Evolutionary conservation across 2,329 filamentous ascomycete genomes (phyloP).

Genomic region (Fusarium vanettenii): DNA sequence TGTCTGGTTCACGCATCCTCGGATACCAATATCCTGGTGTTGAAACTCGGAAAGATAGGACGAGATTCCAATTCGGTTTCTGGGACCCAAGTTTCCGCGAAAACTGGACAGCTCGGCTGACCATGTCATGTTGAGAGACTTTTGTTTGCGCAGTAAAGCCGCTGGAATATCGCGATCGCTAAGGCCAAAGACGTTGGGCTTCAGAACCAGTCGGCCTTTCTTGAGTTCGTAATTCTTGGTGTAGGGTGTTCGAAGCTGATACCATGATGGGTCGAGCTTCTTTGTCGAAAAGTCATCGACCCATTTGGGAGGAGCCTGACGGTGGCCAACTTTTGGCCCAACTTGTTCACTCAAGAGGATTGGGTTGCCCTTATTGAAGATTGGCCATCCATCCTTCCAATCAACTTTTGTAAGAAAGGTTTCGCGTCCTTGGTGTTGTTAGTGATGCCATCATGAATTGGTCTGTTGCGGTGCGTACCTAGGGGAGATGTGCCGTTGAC

Average conservation of each 20-base stretch:
- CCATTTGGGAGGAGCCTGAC: background rate
- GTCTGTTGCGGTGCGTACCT: background rate
- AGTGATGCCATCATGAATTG: background rate
- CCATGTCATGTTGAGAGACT: background rate
- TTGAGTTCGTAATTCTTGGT: background rate
- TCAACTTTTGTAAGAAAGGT: background rate
- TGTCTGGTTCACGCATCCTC: background rate
- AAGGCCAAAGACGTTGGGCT: background rate
- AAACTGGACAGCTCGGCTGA: background rate
- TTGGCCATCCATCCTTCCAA: background rate
- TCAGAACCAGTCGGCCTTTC: background rate
- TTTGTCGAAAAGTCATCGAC: background rate
- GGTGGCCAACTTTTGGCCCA: background rate
- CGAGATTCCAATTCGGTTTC: background rate
- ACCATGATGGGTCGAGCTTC: background rate
- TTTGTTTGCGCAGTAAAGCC: background rate
- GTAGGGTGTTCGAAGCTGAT: background rate
- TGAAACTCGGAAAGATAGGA: background rate
- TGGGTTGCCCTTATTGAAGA: background rate
- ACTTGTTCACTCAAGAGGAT: background rate
- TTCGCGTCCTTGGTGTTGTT: background rate
- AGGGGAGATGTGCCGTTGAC: background rate
- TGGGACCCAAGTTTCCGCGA: background rate
- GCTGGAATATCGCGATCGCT: background rate
- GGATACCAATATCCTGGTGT: background rate